phyloP scores from a whole-genome alignment of 169 alveolate genomes.

The Plasmodium falciparum region DNA sequence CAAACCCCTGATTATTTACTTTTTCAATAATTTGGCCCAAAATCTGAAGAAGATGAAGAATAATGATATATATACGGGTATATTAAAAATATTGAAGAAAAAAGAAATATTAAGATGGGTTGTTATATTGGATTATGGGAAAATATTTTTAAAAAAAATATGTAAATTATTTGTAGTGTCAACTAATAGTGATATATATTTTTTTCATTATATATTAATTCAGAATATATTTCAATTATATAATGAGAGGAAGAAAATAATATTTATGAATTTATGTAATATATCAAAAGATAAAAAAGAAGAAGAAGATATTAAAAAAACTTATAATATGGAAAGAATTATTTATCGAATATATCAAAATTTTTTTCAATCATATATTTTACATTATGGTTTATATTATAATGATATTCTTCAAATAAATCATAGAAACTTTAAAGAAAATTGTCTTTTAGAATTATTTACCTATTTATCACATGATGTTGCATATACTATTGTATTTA shows the following conservation, averaged over 20 bases:
- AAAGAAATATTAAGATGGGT: constrained; percentile 60
- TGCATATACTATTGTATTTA: constrained; percentile 35
- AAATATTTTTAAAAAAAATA: constrained; percentile 39
- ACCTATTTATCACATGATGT: constrained; percentile 59
- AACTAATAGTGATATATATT: constrained; percentile 53
- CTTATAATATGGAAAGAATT: constrained; percentile 26
- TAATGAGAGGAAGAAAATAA: constrained; percentile 53
- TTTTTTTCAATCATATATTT: constrained; percentile 25
- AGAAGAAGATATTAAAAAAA: constrained; percentile 34
- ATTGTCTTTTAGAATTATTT: constrained; percentile 68
- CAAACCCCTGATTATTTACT: constrained; percentile 8
- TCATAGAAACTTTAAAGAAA: constrained; percentile 65
- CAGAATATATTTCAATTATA: constrained; percentile 50
- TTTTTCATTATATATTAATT: constrained; percentile 42
- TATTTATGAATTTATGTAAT: constrained; percentile 32
- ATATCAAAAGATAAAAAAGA: neutral
- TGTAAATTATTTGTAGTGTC: constrained; percentile 20
- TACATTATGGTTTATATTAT: constrained; percentile 28
- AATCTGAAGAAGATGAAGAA: constrained; percentile 12
- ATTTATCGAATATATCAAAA: constrained; percentile 38
- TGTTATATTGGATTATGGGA: constrained; percentile 27
- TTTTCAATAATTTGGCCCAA: neutral
- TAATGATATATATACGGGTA: constrained; percentile 24
- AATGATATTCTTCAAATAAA: constrained; percentile 2
- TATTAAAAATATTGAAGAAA: constrained; percentile 44